Percentiles rank a stretch among this genome's conserved stretches.
phyloP scores from a whole-genome alignment of 129 eudicot genomes.

The Flaveria ramosissima region DNA sequence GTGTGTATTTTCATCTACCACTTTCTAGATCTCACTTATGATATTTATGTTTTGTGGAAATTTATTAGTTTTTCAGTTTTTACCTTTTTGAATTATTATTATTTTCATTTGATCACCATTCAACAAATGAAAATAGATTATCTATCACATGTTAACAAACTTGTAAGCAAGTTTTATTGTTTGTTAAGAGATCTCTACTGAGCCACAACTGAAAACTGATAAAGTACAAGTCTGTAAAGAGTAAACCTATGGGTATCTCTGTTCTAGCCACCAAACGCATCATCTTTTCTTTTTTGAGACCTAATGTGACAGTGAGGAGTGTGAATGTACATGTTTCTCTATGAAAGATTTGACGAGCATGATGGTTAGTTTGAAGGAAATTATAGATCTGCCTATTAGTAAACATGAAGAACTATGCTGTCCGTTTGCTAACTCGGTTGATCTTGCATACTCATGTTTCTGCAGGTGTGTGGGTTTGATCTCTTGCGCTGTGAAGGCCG shows the following conservation, averaged over 20 bases:
- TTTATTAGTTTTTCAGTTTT: background rate
- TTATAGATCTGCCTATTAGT: background rate
- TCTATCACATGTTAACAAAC: constrained; percentile 12
- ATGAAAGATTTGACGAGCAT: background rate
- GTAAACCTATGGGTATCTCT: background rate
- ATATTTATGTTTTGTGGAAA: constrained; percentile 9
- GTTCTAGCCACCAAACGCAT: background rate
- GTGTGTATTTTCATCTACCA: background rate
- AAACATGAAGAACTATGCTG: constrained; percentile 9
- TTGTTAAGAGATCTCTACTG: background rate
- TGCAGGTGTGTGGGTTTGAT: constrained; percentile 98
- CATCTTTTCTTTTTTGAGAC: background rate
- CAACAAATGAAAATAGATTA: background rate
- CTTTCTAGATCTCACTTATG: constrained; percentile 3
- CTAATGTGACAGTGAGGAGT: background rate
- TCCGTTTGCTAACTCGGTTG: constrained; percentile 11
- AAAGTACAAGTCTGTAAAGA: too few relatives aligned
- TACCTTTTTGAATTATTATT: background rate
- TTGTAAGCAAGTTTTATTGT: background rate
- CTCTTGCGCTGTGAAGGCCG: constrained; percentile 96
- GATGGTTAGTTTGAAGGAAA: background rate
- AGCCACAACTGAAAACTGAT: too few relatives aligned
- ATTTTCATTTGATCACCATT: background rate
- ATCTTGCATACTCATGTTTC: constrained; percentile 28
- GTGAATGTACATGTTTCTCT: background rate